A percentile compares a stretch with the other conserved stretches of the same genome.
These are phyloP conservation scores for Populus euphratica DNA, from an alignment of 345 rosid species.

Conservation along the genomic window DNA sequence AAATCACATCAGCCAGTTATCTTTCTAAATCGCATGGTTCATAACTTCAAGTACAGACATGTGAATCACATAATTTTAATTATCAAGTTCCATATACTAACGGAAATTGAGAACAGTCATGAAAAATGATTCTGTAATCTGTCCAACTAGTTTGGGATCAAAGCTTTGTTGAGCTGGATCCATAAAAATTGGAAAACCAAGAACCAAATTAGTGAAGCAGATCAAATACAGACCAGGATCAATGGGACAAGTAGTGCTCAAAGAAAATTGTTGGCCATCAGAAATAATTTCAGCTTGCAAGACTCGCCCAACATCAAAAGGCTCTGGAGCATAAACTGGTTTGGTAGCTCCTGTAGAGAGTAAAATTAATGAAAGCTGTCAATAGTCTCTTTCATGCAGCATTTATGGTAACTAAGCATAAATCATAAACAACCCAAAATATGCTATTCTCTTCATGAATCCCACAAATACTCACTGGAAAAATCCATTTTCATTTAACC, in stretches of 20 bases:
- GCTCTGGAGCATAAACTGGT: constrained; percentile 87
- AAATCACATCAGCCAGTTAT: constrained; percentile 13
- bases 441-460: not conserved
- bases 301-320: constrained; percentile 73
- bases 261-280: constrained; percentile 49
- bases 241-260: constrained; percentile 64
- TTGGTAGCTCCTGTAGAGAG: constrained; percentile 75
- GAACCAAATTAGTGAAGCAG: constrained; percentile 8
- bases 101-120: not conserved
- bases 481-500: not conserved
- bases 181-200: not conserved
- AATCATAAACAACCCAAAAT: not conserved
- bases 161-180: not conserved
- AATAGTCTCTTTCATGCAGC: not conserved
- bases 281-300: constrained; percentile 62
- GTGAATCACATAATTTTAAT: not conserved
- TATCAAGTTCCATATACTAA: not conserved
- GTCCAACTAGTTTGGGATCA: not conserved
- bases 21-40: too few species aligned
- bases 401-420: not conserved
- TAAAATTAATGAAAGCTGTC: constrained; percentile 12
- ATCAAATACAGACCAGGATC: constrained; percentile 65
- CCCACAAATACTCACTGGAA: not conserved
- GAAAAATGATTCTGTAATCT: not conserved
- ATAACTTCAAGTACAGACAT: not conserved